Base-by-base conservation (phyloP, 2,329 filamentous ascomycete genomes). In the Dryadomyces sulphureus region DNA sequence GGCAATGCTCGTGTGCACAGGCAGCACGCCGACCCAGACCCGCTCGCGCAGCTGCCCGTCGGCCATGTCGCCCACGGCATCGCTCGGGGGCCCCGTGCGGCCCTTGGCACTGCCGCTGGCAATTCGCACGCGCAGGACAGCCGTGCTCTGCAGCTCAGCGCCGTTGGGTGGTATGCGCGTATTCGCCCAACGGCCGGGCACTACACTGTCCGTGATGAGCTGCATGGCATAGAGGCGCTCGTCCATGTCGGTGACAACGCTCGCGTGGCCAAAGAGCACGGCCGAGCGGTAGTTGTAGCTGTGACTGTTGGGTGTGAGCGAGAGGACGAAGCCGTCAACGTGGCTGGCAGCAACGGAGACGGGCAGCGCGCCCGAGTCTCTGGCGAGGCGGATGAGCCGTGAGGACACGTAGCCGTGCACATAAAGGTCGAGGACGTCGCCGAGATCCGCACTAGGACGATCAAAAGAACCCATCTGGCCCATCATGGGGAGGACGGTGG, bases 231-330 rank as follows among this genome's bases (percentile, higher is more conserved):
- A 92, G 5, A 84, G 59, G 58, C 84, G 84, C 65, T 94, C 87
- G 3, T 70, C 73, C 0, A 64, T 60, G 49, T 82, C 75, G 2
- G 75, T 73, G 7, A 94, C 83, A 2, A 81, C 61, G 8, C 63
- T 68, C 0, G 81, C 87, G 58, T 79, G 75, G 1, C 87, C 88
- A 56, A 90, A 87, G 12, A 92, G 68, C 8, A 87, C 67, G 11
- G 83, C 84, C 35, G 80, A 86, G 51, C 85, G 84, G 65, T 92
- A 94, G 67, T 93, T 90, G 68, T 86, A 89, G 65, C 76, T 84
- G 67, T 93, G 85, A 49, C 75, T 76, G 65, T 85, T 84, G 12
- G 86, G 83, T 0, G 86, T 87, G 14, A 93, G 72, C 19, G 83
- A 75, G 27, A 94, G 75, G 8, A 94, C 79, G 45, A 92, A 67